Evolutionary conservation across 2,329 filamentous ascomycete species (phyloP).

Genomic region (Ophiosphaerella herpotricha): DNA sequence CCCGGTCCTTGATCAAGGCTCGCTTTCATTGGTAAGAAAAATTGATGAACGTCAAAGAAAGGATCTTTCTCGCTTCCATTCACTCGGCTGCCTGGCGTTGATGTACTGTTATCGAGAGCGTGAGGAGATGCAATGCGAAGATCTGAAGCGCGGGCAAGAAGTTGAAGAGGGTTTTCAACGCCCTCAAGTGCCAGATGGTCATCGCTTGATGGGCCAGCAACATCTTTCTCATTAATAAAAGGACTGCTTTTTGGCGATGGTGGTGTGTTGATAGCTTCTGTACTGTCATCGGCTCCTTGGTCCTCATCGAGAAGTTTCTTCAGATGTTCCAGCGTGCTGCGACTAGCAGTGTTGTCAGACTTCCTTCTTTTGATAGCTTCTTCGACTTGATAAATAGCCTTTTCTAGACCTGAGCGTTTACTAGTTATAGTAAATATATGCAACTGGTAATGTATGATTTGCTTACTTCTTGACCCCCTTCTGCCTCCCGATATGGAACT

Average conservation of each 20-base stretch:
- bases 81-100: conserved; percentile 34
- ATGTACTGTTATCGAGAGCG: conserved; percentile 25
- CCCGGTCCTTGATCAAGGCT: conserved; percentile 67
- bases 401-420: conserved; percentile 74
- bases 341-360: conserved; percentile 26
- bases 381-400: conserved; percentile 74
- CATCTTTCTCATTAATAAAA: conserved; percentile 20
- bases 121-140: conserved; percentile 58
- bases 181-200: conserved; percentile 66
- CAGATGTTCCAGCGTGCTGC: conserved; percentile 42
- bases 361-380: conserved; percentile 58
- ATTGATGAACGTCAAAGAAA: conserved; percentile 61
- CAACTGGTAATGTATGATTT: not conserved
- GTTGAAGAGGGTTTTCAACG: conserved; percentile 74
- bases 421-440: conserved; percentile 47
- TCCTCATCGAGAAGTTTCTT: conserved; percentile 58
- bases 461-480: conserved; percentile 77
- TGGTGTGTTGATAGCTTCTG: conserved; percentile 1
- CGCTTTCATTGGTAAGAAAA: conserved; percentile 69
- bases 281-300: conserved; percentile 35
- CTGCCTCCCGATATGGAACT: conserved; percentile 71
- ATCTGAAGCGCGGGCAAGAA: conserved; percentile 74
- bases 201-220: conserved; percentile 38
- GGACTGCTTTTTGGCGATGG: not conserved
- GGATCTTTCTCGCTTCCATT: conserved; percentile 44